phyloP scores from a whole-genome alignment of 257 asterid species.

The Sherardia arvensis region DNA sequence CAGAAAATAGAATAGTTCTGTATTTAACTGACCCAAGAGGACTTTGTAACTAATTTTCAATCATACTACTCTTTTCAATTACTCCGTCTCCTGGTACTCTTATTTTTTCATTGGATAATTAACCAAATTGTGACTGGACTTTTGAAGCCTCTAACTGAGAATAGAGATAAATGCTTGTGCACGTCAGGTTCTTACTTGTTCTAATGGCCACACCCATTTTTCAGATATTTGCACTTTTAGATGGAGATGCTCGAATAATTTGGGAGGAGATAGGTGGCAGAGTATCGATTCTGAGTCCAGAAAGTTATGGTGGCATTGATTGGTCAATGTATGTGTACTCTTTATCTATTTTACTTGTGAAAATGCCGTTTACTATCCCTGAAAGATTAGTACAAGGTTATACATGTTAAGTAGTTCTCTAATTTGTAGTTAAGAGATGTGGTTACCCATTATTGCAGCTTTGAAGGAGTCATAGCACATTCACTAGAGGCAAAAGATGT shows the following conservation, averaged over 20 bases:
- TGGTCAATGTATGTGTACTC: slow-evolving; percentile 75
- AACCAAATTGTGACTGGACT: neutral
- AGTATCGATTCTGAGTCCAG: slow-evolving; percentile 66
- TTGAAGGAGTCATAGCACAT: slow-evolving; percentile 75
- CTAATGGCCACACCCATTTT: slow-evolving; percentile 14
- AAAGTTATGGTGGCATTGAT: slow-evolving; percentile 64
- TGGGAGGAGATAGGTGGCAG: slow-evolving; percentile 83
- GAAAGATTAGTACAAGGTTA: slow-evolving; percentile 14
- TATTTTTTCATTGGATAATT: neutral
- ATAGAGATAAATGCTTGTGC: neutral
- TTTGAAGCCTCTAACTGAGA: neutral
- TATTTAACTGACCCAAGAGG: neutral
- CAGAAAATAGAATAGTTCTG: neutral
- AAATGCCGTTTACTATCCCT: slow-evolving; percentile 13
- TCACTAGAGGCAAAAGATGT: slow-evolving; percentile 79
- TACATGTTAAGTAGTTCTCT: slow-evolving; percentile 12
- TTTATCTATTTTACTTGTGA: slow-evolving; percentile 14
- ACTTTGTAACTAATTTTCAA: neutral
- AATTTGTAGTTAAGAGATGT: slow-evolving; percentile 19
- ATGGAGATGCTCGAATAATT: slow-evolving; percentile 52
- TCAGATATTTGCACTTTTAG: slow-evolving; percentile 67
- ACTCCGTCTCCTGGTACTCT: neutral
- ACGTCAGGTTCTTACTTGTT: neutral
- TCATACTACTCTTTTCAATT: neutral
- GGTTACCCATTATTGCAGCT: slow-evolving; percentile 46